Evolutionary conservation across 257 asterid species (phyloP), one percentile per base, ranked within the genome.

Genomic region (Capsicum baccatum): DNA sequence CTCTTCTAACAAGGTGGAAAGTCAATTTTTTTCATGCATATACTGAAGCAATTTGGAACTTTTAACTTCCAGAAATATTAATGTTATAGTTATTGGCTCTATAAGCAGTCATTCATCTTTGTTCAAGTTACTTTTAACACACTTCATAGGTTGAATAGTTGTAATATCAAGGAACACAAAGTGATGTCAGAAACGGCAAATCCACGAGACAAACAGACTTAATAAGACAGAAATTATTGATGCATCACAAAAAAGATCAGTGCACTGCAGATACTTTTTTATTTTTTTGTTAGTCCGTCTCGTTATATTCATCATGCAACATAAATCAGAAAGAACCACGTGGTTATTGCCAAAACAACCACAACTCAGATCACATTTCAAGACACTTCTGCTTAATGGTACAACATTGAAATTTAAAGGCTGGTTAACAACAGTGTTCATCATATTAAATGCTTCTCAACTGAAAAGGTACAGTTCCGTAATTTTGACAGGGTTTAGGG

Each of bases 11-110:
- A 21, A 13, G 63, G 81, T 76, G 63, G 48, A 52, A 13, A 52
- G 10, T 76, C 21, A 52, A 52, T 21, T 76, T 74, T 74, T 50
- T 74, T 50, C 60, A 50, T 74, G 62, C 81, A 74, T 50, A 74
- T 13, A 50, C 4, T 26, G 0, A 21, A 21, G 17, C 13, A 52
- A 52, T 52, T 14, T 3, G 9, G 26, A 78, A 21, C 81, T 74
- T 5, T 76, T 26, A 26, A 26, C 21, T 8, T 78, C 33, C 6
- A 39, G 14, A 78, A 54, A 50, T 74, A 50, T 21, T 50, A 74
- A 15, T 50, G 62, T 50, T 50, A 74, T 7, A 50, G 47, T 21
- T 50, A 74, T 50, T 74, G 60, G 80, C 44, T 47, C 57, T 50
- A 73, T 48, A 73, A 11, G 80, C 42, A 48, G 60, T 26, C 33